phyloP scores from a whole-genome alignment of 805 yeast genomes.

The Candida nemodendra region DNA sequence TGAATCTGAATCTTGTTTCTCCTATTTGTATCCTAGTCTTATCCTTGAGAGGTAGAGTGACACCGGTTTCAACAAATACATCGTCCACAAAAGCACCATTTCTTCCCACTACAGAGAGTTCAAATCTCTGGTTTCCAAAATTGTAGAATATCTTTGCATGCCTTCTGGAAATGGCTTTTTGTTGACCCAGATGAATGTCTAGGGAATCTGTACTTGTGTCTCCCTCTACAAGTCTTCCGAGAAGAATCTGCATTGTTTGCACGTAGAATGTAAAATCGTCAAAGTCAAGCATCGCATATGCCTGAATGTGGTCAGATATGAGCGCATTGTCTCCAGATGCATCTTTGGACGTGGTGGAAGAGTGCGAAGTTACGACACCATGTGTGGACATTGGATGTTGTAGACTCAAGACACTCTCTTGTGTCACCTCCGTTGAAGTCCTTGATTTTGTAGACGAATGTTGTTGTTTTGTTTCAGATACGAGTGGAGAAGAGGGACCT shows the following conservation, averaged over 20 bases:
- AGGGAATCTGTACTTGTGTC: conserved; percentile 56
- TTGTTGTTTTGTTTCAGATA: not conserved
- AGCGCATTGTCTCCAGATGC: conserved; percentile 3
- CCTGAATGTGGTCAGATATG: conserved; percentile 42
- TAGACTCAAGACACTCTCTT: conserved; percentile 14
- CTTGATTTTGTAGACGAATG: conserved; percentile 1
- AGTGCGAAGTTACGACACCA: conserved; percentile 36
- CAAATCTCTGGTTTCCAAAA: conserved; percentile 94
- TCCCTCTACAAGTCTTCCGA: conserved; percentile 85
- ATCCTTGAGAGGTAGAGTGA: conserved; percentile 83
- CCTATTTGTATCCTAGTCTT: conserved; percentile 90
- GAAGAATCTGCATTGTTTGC: conserved; percentile 88
- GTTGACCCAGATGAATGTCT: conserved; percentile 89
- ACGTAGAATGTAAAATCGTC: conserved; percentile 93
- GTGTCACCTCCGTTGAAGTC: conserved; percentile 4
- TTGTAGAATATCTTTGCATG: conserved; percentile 97
- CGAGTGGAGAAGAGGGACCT: conserved; percentile 1
- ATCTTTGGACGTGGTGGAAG: conserved; percentile 26
- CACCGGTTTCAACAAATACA: conserved; percentile 81
- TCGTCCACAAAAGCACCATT: conserved; percentile 98
- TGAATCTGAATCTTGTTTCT: conserved; percentile 83
- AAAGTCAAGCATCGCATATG: conserved; percentile 81
- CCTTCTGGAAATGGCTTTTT: conserved; percentile 88
- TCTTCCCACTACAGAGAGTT: conserved; percentile 85
- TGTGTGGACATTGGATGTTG: conserved; percentile 29